Conservation (phyloP, 352 stramenopile species). For the Globisporangium emineosum region DNA sequence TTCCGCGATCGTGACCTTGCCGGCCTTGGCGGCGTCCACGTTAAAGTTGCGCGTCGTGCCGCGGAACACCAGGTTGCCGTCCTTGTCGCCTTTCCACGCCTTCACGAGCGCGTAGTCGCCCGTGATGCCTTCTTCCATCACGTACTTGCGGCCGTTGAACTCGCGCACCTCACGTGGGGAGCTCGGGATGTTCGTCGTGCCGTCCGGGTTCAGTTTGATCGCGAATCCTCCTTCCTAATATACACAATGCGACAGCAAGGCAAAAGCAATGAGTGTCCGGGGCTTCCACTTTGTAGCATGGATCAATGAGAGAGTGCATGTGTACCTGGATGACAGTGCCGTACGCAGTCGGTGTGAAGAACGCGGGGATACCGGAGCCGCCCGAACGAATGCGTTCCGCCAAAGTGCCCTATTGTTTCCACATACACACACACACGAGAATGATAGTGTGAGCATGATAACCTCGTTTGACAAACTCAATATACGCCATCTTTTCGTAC, state of each 20-base stretch:
- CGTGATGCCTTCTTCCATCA: constrained; percentile 95
- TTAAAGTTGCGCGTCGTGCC: constrained; percentile 97
- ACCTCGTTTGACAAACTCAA: too few species aligned
- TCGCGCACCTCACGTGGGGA: constrained; percentile 60
- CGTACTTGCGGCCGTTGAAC: constrained; percentile 90
- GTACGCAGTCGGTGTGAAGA: constrained; percentile 95
- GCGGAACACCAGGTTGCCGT: constrained; percentile 95
- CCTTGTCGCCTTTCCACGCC: constrained; percentile 94
- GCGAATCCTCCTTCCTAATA: constrained; percentile 65
- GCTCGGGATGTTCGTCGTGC: constrained; percentile 66
- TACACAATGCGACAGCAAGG: background rate
- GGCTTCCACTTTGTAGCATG: background rate
- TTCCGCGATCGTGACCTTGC: constrained; percentile 92
- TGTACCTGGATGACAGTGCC: constrained; percentile 88
- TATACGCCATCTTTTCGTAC: constrained; percentile 12
- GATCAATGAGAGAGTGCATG: background rate
- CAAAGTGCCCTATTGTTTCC: constrained; percentile 75
- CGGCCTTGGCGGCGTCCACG: constrained; percentile 93
- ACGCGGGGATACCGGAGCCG: constrained; percentile 94
- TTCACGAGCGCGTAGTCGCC: constrained; percentile 95
- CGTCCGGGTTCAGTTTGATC: constrained; percentile 73
- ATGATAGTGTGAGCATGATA: background rate
- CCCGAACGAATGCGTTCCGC: constrained; percentile 91
- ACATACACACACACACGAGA: background rate
- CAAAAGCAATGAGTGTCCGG: background rate